A percentile compares a stretch with the other conserved stretches of the same genome.
phyloP scores from a whole-genome alignment of 495 filamentous ascomycete genomes.

The Hypoxylon trugodes region DNA sequence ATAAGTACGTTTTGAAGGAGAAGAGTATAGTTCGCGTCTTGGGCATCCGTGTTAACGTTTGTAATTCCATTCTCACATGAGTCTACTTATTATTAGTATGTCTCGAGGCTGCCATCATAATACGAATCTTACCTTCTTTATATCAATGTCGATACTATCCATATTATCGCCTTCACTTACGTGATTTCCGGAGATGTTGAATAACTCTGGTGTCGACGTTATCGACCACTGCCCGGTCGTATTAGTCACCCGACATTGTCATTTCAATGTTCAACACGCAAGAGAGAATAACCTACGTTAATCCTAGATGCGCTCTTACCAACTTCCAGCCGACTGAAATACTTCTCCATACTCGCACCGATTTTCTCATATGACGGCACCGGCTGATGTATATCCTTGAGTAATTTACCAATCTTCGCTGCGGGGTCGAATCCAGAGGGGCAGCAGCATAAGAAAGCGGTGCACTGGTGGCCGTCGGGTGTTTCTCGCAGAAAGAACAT shows the following conservation, averaged over 20 bases:
- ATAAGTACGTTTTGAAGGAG: conserved; percentile 82
- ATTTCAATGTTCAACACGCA: not conserved
- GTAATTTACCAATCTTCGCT: conserved; percentile 67
- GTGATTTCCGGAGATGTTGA: conserved; percentile 62
- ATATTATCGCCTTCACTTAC: conserved; percentile 53
- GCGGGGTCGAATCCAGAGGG: conserved; percentile 75
- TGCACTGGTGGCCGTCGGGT: conserved; percentile 64
- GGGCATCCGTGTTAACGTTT: conserved; percentile 78
- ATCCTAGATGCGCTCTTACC: conserved; percentile 63
- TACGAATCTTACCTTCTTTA: conserved; percentile 50
- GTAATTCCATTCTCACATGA: conserved; percentile 74
- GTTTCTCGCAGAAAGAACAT: conserved; percentile 75
- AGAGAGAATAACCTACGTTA: conserved; percentile 62
- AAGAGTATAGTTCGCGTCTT: conserved; percentile 73
- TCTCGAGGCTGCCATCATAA: not conserved
- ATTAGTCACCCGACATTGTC: conserved; percentile 3
- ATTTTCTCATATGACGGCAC: conserved; percentile 79
- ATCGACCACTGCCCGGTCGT: conserved; percentile 64
- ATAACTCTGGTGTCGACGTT: conserved; percentile 64
- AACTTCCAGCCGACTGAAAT: conserved; percentile 66
- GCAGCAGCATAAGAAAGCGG: conserved; percentile 75
- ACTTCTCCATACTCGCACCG: conserved; percentile 78
- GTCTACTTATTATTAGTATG: conserved; percentile 47
- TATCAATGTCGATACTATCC: conserved; percentile 59
- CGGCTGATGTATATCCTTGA: conserved; percentile 74